Evolutionary conservation across 2,329 filamentous ascomycete genomes (phyloP).

Genomic region (Aspergillus hiratsukae): DNA sequence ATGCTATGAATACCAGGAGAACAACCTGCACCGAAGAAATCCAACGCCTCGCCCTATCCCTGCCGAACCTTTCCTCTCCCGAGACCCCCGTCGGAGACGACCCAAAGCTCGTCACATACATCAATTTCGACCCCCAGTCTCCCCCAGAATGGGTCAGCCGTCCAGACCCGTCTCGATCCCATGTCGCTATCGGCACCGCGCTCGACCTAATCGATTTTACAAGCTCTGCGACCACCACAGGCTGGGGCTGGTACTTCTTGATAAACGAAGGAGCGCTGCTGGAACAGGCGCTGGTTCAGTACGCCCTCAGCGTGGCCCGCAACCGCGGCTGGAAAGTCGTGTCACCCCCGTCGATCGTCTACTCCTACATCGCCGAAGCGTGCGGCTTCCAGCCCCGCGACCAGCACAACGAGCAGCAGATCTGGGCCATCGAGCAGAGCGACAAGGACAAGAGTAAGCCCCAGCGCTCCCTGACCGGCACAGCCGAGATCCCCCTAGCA

Average conservation of each 20-base stretch:
- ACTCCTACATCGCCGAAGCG: conserved; percentile 81
- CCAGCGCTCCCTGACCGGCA: conserved; percentile 73
- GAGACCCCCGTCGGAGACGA: conserved; percentile 68
- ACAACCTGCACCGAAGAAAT: conserved; percentile 55
- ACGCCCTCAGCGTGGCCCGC: conserved; percentile 70
- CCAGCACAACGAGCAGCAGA: conserved; percentile 83
- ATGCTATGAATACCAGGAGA: conserved; percentile 28
- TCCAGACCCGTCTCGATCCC: conserved; percentile 52
- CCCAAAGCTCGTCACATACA: conserved; percentile 65
- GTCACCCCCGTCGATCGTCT: conserved; percentile 83
- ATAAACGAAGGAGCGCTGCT: conserved; percentile 85
- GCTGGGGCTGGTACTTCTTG: conserved; percentile 98
- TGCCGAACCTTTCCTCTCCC: conserved; percentile 81
- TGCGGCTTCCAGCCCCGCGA: conserved; percentile 95
- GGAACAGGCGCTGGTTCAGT: conserved; percentile 91
- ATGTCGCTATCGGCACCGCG: conserved; percentile 79
- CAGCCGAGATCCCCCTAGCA: conserved; percentile 90
- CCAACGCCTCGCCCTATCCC: conserved; percentile 65
- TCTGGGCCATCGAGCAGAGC: conserved; percentile 72
- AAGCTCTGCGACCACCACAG: conserved; percentile 72
- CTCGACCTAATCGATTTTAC: conserved; percentile 90
- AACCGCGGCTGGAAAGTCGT: conserved; percentile 74
- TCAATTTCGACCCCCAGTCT: conserved; percentile 64
- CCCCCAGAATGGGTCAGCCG: conserved; percentile 29
- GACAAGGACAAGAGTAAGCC: conserved; percentile 62